phyloP scores from a whole-genome alignment of 768 basidiomycete genomes.

The Trametes cingulata region DNA sequence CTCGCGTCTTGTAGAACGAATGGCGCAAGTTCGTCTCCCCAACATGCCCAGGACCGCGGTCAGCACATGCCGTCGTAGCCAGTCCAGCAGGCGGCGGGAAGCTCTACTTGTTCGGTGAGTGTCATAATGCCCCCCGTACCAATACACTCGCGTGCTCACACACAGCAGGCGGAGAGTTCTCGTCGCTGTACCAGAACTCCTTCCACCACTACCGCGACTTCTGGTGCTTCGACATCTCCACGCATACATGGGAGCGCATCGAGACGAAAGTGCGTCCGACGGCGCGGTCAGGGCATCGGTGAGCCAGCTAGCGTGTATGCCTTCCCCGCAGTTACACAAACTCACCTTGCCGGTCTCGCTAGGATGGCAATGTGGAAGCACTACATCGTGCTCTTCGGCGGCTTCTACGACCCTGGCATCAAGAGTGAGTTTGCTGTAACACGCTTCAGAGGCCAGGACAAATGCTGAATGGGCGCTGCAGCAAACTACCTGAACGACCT shows the following conservation, averaged over 20 bases:
- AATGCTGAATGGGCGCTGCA: constrained; percentile 28
- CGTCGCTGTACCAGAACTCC: constrained; percentile 76
- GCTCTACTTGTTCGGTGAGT: constrained; percentile 74
- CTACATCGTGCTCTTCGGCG: constrained; percentile 82
- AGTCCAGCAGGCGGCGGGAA: constrained; percentile 82
- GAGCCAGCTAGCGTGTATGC: constrained; percentile 17
- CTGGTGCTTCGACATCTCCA: constrained; percentile 81
- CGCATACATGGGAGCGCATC: constrained; percentile 84
- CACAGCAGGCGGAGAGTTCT: constrained; percentile 89
- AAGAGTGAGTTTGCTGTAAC: constrained; percentile 51
- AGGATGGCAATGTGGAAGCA: constrained; percentile 94
- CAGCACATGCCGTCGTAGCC: constrained; percentile 80
- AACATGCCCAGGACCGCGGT: constrained; percentile 84
- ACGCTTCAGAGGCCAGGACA: too few relatives aligned
- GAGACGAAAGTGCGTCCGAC: constrained; percentile 82
- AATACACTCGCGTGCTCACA: constrained; percentile 45
- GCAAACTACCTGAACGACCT: constrained; percentile 82
- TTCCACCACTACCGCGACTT: constrained; percentile 88
- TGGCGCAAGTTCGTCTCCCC: constrained; percentile 86
- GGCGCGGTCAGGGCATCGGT: constrained; percentile 84
- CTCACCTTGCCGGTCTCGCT: neutral
- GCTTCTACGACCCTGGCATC: constrained; percentile 86
- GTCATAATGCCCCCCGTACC: neutral
- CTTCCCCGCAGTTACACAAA: too few relatives aligned
- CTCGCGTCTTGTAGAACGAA: constrained; percentile 58